Conservation (phyloP, 139 green algal species). For the Closterium sp. region DNA sequence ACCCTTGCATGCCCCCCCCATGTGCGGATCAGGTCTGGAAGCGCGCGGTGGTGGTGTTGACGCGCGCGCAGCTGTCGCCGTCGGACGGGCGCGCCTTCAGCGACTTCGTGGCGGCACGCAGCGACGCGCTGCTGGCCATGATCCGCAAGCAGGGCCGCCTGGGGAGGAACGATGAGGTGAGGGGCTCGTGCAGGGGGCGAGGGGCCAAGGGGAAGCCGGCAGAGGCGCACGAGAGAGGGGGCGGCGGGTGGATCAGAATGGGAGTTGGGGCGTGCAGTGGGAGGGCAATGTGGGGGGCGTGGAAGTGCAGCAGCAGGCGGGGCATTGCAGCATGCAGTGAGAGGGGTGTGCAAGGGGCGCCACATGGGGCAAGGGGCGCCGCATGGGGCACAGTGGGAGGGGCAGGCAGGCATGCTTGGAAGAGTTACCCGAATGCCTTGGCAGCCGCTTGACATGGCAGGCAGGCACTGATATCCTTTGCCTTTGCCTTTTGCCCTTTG, state of each 20-base stretch:
- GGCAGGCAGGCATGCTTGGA: too few species aligned
- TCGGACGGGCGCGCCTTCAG: not conserved
- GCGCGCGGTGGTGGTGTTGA: slow-evolving; percentile 62
- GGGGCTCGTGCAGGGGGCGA: not conserved
- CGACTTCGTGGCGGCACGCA: slow-evolving; percentile 18
- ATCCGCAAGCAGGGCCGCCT: not conserved
- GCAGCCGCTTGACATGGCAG: too few species aligned
- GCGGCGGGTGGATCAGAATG: too few species aligned
- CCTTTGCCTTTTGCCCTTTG: too few species aligned
- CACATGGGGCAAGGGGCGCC: too few species aligned
- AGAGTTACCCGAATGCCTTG: too few species aligned
- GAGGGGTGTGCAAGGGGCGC: too few species aligned
- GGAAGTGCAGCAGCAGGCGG: too few species aligned
- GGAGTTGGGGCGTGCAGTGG: not conserved
- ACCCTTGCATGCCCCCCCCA: not conserved
- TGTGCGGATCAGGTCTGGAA: slow-evolving; percentile 57
- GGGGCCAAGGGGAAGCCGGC: not conserved
- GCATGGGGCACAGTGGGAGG: too few species aligned
- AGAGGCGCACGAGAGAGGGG: not conserved
- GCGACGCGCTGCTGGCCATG: not conserved
- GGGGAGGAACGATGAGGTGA: not conserved
- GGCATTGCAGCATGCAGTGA: too few species aligned
- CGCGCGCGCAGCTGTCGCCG: slow-evolving; percentile 46
- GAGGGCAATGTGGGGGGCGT: too few species aligned
- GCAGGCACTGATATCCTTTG: too few species aligned